These are phyloP conservation scores for Alnus glutinosa DNA, from an alignment of 306 rosid genomes.

Conservation along the genomic window DNA sequence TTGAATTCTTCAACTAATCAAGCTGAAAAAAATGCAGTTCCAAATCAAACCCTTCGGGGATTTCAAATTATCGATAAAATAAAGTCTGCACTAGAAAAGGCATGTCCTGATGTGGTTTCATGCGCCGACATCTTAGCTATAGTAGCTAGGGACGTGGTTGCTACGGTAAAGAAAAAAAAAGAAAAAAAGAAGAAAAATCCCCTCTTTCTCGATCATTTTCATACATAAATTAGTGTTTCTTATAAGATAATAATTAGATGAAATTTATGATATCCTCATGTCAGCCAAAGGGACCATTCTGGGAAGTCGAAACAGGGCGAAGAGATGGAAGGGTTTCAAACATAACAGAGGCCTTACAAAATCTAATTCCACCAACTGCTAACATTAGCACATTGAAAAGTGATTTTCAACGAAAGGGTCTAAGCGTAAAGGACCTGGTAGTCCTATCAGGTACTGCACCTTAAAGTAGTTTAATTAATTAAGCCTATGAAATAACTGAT, in stretches of 20 bases:
- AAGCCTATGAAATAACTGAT: too few relatives aligned
- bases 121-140: slow-evolving; percentile 48
- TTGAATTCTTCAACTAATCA: slow-evolving; percentile 25
- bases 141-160: slow-evolving; percentile 37
- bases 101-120: slow-evolving; percentile 49
- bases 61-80: neutral
- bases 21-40: slow-evolving; percentile 30
- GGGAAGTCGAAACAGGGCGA: slow-evolving; percentile 8
- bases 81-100: neutral
- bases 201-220: neutral
- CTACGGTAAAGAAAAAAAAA: slow-evolving; percentile 21
- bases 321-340: neutral
- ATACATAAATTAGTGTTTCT: neutral
- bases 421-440: neutral
- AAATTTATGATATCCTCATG: neutral
- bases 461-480: too few relatives aligned
- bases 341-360: neutral
- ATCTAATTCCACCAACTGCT: neutral
- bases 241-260: neutral
- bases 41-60: neutral
- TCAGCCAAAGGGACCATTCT: neutral
- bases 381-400: neutral
- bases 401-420: neutral
- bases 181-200: neutral
- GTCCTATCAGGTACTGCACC: neutral